These are phyloP conservation scores for Aspergillus felis DNA, from an alignment of 2,329 filamentous ascomycete genomes.

Conservation along the genomic window DNA sequence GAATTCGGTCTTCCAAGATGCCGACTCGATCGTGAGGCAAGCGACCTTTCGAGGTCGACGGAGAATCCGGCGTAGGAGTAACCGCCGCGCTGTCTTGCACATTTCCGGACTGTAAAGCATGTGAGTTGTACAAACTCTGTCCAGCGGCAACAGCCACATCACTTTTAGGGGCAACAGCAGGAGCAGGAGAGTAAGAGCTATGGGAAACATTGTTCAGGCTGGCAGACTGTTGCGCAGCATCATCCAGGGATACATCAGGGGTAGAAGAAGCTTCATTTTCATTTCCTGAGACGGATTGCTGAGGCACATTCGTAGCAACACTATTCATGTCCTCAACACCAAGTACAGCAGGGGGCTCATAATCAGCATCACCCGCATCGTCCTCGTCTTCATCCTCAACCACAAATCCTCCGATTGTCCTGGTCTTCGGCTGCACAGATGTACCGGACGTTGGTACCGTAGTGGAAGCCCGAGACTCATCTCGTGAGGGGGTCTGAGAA, in stretches of 20 bases:
- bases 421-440: slow-evolving; percentile 41
- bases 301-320: slow-evolving; percentile 48
- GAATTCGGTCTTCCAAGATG: slow-evolving; percentile 83
- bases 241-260: slow-evolving; percentile 60
- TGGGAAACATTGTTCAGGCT: slow-evolving; percentile 47
- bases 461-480: slow-evolving; percentile 33
- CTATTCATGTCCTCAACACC: slow-evolving; percentile 47
- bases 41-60: slow-evolving; percentile 48
- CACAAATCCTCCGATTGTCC: slow-evolving; percentile 59
- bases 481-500: slow-evolving; percentile 31
- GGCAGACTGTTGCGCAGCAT: slow-evolving; percentile 50
- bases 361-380: slow-evolving; percentile 46
- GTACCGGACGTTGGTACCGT: slow-evolving; percentile 29
- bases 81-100: slow-evolving; percentile 36
- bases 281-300: slow-evolving; percentile 54
- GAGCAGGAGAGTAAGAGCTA: slow-evolving; percentile 48
- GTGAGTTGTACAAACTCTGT: slow-evolving; percentile 36
- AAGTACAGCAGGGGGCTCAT: slow-evolving; percentile 53
- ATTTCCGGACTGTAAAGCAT: slow-evolving; percentile 26
- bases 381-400: slow-evolving; percentile 60
- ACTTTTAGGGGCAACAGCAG: slow-evolving; percentile 43
- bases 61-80: slow-evolving; percentile 42
- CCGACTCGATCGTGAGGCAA: slow-evolving; percentile 70
- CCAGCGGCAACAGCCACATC: slow-evolving; percentile 34
- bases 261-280: slow-evolving; percentile 52